A percentile compares a stretch with the other conserved stretches of the same genome.
phyloP scores from a whole-genome alignment of 2,329 filamentous ascomycete genomes.

The Fusarium anguioides region DNA sequence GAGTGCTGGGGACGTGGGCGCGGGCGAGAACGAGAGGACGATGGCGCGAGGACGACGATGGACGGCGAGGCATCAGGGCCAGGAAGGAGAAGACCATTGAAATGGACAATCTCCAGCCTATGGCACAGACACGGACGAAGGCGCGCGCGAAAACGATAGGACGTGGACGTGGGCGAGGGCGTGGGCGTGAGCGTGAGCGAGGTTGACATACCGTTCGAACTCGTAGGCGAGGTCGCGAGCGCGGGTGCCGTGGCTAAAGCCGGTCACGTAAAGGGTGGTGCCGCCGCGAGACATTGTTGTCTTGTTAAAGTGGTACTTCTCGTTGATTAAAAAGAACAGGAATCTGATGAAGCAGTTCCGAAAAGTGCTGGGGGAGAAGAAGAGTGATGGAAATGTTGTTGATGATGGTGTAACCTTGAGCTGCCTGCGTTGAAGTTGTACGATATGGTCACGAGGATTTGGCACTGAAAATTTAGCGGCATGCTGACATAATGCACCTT shows the following conservation, averaged over 20 bases:
- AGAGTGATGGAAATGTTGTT: slow-evolving; percentile 37
- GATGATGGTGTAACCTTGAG: slow-evolving; percentile 32
- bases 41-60: slow-evolving; percentile 46
- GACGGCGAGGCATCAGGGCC: slow-evolving; percentile 44
- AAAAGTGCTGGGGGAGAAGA: slow-evolving; percentile 28
- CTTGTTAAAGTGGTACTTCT: slow-evolving; percentile 11
- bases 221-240: slow-evolving; percentile 99
- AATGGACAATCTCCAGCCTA: slow-evolving; percentile 33
- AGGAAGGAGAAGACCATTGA: slow-evolving; percentile 41
- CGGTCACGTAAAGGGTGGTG: slow-evolving; percentile 97
- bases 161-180: slow-evolving; percentile 54
- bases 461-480: slow-evolving; percentile 43
- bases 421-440: slow-evolving; percentile 34
- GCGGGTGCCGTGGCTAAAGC: slow-evolving; percentile 98
- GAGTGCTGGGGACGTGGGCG: slow-evolving; percentile 43
- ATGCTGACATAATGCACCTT: slow-evolving; percentile 41
- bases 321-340: slow-evolving; percentile 12
- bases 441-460: slow-evolving; percentile 37
- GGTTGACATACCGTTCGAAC: slow-evolving; percentile 98
- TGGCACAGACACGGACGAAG: slow-evolving; percentile 41
- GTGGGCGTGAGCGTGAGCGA: slow-evolving; percentile 54
- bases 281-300: slow-evolving; percentile 86
- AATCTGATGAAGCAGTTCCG: slow-evolving; percentile 44
- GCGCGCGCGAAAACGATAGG: slow-evolving; percentile 48
- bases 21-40: slow-evolving; percentile 45